phyloP scores from a whole-genome alignment of 441 rosid species.

The Breynia disticha region DNA sequence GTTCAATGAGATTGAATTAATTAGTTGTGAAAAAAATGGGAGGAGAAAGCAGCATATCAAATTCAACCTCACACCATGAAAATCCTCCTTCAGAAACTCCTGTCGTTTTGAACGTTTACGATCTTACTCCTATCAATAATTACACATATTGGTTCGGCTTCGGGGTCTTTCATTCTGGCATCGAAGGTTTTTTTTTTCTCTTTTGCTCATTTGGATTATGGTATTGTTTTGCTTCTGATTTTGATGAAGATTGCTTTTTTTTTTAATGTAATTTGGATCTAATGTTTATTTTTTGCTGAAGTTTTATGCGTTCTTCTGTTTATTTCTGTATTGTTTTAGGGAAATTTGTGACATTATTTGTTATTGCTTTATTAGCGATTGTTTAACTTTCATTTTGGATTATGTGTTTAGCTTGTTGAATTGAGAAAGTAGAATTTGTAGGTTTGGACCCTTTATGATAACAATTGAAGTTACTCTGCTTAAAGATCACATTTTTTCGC shows the following conservation, averaged over 20 bases:
- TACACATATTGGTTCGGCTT: slow-evolving; percentile 87
- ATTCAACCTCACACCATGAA: slow-evolving; percentile 18
- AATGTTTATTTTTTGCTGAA: not conserved
- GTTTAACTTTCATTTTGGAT: too few relatives aligned
- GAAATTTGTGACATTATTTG: too few relatives aligned
- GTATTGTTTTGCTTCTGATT: slow-evolving; percentile 3
- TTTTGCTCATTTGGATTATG: slow-evolving; percentile 6
- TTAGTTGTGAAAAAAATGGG: not conserved
- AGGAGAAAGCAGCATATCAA: slow-evolving; percentile 11
- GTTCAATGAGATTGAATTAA: not conserved
- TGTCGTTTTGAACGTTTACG: slow-evolving; percentile 72
- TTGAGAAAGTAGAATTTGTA: too few relatives aligned
- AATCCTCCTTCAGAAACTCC: slow-evolving; percentile 19
- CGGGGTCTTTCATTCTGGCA: slow-evolving; percentile 92
- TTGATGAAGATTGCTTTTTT: slow-evolving; percentile 4
- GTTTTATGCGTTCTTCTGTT: not conserved
- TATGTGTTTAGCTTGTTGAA: too few relatives aligned
- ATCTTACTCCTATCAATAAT: slow-evolving; percentile 76
- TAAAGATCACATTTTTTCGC: too few relatives aligned
- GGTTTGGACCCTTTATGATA: too few relatives aligned
- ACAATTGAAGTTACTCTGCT: too few relatives aligned
- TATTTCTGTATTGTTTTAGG: too few relatives aligned
- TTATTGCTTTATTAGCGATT: too few relatives aligned
- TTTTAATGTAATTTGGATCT: not conserved
- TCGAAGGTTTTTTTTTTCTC: slow-evolving; percentile 47